Percentiles rank a stretch among this genome's conserved stretches.
Evolutionary conservation across 1,284 basidiomycete genomes (phyloP).

Genomic region (Amylostereum areolatum): DNA sequence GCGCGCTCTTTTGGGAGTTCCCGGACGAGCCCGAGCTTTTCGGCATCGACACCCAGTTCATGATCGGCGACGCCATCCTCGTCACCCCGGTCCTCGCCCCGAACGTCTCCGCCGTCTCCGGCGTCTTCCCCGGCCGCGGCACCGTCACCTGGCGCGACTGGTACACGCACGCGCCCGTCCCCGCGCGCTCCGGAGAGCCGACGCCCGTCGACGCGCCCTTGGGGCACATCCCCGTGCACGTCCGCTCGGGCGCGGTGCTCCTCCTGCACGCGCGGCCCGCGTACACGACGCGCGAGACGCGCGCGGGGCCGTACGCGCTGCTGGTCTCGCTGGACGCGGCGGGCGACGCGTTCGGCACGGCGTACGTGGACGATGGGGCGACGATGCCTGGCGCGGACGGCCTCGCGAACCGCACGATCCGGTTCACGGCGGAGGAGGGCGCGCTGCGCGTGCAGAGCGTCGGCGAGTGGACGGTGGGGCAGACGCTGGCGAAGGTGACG

Average conservation of each 20-base stretch:
- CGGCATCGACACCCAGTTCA: conserved; percentile 60
- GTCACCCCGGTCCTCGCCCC: conserved; percentile 70
- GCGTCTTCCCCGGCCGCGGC: conserved; percentile 60
- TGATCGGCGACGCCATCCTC: conserved; percentile 64
- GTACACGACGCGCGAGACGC: conserved; percentile 56
- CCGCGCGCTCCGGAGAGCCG: conserved; percentile 29
- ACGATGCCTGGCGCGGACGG: conserved; percentile 29
- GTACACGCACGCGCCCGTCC: conserved; percentile 58
- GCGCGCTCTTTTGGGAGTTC: conserved; percentile 75
- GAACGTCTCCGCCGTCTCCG: conserved; percentile 48
- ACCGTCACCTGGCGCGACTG: conserved; percentile 67
- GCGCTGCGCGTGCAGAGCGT: conserved; percentile 28
- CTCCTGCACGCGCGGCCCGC: conserved; percentile 49
- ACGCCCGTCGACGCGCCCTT: conserved; percentile 53
- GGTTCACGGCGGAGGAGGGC: conserved; percentile 27
- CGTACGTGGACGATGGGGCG: conserved; percentile 63
- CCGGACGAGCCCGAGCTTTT: conserved; percentile 63
- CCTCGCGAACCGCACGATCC: conserved; percentile 37
- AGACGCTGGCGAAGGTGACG: background rate
- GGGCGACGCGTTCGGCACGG: conserved; percentile 45
- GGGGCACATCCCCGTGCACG: conserved; percentile 65
- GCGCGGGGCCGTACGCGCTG: conserved; percentile 45
- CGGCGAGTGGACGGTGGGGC: conserved; percentile 32
- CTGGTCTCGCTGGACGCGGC: conserved; percentile 44
- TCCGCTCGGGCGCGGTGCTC: conserved; percentile 54